Evolutionary conservation across 208 protist genomes (phyloP).

Genomic region (Herpetomonas muscarum): DNA sequence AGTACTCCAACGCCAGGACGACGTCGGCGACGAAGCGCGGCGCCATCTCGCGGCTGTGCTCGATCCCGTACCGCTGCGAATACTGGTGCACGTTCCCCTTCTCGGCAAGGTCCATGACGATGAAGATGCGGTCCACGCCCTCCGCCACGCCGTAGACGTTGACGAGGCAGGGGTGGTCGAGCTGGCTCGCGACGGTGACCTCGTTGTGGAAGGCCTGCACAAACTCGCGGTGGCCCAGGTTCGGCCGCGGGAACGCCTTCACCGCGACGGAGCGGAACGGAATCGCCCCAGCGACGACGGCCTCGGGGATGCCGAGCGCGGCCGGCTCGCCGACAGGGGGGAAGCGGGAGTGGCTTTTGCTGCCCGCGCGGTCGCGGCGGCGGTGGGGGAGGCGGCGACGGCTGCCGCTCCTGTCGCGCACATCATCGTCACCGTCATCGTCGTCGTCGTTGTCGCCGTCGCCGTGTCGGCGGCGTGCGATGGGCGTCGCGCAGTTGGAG

Average conservation of each 20-base stretch:
- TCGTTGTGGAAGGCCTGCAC: constrained; percentile 60
- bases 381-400: no score
- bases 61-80: constrained; percentile 41
- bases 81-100: constrained; percentile 63
- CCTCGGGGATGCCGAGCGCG: constrained; percentile 9
- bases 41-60: constrained; percentile 49
- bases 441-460: no score
- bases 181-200: constrained; percentile 48
- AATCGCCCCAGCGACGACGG: constrained; percentile 7
- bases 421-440: no score
- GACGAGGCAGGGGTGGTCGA: constrained; percentile 66
- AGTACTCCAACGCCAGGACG: constrained; percentile 76
- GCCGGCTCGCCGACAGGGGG: neutral
- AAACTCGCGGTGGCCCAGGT: constrained; percentile 35
- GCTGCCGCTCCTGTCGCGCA: no score
- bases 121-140: constrained; percentile 37
- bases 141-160: constrained; percentile 65
- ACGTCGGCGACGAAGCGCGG: constrained; percentile 75
- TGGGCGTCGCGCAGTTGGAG: no score
- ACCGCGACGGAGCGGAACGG: constrained; percentile 62
- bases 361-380: neutral
- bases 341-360: neutral
- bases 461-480: no score
- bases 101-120: constrained; percentile 84
- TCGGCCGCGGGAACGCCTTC: constrained; percentile 64